Evolutionary conservation across 257 asterid species (phyloP).

Genomic region (Primulina eburnea): DNA sequence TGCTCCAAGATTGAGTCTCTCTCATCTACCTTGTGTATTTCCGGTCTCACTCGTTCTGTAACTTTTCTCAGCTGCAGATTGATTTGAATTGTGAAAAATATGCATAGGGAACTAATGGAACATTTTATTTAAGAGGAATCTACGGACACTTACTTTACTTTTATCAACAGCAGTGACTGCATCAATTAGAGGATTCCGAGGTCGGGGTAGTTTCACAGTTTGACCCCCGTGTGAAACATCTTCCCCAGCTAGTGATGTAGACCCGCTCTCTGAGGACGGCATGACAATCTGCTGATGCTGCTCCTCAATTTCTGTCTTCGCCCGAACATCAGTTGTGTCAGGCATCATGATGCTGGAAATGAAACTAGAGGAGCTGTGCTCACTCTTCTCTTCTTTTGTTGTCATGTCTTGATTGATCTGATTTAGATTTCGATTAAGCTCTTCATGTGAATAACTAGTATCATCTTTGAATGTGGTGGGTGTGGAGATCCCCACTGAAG

Average conservation of each 20-base stretch:
- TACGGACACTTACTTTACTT: constrained; percentile 59
- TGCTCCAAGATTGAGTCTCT: constrained; percentile 78
- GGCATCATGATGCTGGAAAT: constrained; percentile 19
- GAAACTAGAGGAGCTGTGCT: constrained; percentile 10
- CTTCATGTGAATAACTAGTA: constrained; percentile 18
- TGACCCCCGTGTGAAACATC: constrained; percentile 39
- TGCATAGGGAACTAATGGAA: constrained; percentile 19
- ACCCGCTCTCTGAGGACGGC: constrained; percentile 35
- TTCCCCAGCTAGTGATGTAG: constrained; percentile 40
- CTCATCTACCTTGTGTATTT: constrained; percentile 57
- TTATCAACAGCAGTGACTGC: constrained; percentile 70
- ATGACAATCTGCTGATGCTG: constrained; percentile 21
- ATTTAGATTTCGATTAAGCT: constrained; percentile 17
- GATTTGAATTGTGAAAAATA: constrained; percentile 30
- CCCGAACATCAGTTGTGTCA: constrained; percentile 1
- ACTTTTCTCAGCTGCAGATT: constrained; percentile 81
- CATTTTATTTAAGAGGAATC: not conserved
- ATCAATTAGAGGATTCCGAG: constrained; percentile 69
- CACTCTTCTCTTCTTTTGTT: constrained; percentile 26
- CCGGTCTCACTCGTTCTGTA: constrained; percentile 50
- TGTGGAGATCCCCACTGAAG: constrained; percentile 2
- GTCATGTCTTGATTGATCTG: constrained; percentile 28
- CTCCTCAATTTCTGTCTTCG: constrained; percentile 30
- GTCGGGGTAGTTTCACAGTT: constrained; percentile 51
- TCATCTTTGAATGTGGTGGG: constrained; percentile 16